phyloP scores from a whole-genome alignment of 202 grass and related monocot genomes.

The Hordeum pubiflorum region DNA sequence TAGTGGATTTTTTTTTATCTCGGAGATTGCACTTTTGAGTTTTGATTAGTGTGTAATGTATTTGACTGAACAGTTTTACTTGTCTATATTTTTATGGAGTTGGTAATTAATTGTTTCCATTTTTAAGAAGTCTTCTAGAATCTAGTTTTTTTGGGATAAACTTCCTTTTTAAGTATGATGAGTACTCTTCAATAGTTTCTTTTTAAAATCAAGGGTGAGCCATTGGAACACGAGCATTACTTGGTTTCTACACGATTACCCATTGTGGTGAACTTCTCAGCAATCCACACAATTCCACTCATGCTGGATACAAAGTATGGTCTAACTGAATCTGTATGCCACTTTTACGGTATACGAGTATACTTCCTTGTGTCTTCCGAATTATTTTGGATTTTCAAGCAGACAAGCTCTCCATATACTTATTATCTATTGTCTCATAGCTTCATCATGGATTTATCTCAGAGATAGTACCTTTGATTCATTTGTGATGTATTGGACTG shows the following conservation, averaged over 20 bases:
- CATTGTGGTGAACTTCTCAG: not conserved
- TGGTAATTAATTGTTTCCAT: conserved; percentile 1
- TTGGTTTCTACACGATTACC: not conserved
- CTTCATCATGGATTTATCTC: not conserved
- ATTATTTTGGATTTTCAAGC: conserved; percentile 5
- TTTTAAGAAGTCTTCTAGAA: not conserved
- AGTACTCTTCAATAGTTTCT: not conserved
- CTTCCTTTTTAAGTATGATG: conserved; percentile 7
- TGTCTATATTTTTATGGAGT: not conserved
- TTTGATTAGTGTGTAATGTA: not conserved
- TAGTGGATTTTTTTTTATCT: not conserved
- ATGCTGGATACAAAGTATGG: not conserved
- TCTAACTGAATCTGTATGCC: not conserved
- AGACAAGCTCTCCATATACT: not conserved
- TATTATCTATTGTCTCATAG: not conserved
- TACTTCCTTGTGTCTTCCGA: not conserved
- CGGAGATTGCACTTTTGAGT: not conserved
- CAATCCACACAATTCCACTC: not conserved
- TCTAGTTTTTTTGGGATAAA: not conserved
- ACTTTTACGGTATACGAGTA: not conserved
- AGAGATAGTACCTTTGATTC: not conserved
- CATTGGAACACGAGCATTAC: not conserved
- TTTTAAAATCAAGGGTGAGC: conserved; percentile 81
- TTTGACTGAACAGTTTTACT: not conserved
- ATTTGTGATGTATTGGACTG: not conserved